These are phyloP conservation scores for Tuber umbilicatum DNA, from an alignment of 495 filamentous ascomycete genomes.

Conservation along the genomic window DNA sequence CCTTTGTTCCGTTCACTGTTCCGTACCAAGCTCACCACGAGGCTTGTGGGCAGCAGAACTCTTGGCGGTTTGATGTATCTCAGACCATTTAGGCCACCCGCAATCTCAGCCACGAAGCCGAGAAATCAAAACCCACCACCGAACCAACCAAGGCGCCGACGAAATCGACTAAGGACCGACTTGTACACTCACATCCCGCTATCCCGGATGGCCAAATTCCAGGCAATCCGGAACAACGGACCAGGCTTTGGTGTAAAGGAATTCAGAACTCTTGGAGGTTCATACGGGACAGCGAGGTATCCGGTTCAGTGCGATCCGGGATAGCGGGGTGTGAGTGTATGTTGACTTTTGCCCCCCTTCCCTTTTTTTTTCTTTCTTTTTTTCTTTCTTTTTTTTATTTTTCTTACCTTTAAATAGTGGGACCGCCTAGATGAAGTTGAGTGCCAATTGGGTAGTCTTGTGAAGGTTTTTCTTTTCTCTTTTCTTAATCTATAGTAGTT, in stretches of 20 bases:
- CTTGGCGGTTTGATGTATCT: background rate
- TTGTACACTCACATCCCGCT: too few species aligned
- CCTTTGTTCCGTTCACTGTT: too few species aligned
- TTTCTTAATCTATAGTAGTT: background rate
- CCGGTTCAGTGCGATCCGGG: too few species aligned
- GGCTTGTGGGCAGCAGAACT: background rate
- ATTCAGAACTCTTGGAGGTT: too few species aligned
- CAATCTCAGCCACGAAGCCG: background rate
- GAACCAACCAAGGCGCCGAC: background rate
- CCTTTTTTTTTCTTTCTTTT: background rate
- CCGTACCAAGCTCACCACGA: background rate
- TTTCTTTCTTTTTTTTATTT: background rate
- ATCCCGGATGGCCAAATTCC: too few species aligned
- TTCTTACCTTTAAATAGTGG: background rate
- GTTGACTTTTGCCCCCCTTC: background rate
- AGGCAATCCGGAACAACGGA: too few species aligned
- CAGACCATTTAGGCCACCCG: background rate
- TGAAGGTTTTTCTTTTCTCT: background rate
- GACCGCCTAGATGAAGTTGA: background rate
- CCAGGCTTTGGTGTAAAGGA: too few species aligned
- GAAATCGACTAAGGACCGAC: background rate
- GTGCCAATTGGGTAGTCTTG: background rate
- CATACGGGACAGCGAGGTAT: too few species aligned
- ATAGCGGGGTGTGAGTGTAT: too few species aligned
- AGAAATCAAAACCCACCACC: background rate